Base-by-base conservation (phyloP, 169 alveolate species). In the Cryptosporidium parvum region DNA sequence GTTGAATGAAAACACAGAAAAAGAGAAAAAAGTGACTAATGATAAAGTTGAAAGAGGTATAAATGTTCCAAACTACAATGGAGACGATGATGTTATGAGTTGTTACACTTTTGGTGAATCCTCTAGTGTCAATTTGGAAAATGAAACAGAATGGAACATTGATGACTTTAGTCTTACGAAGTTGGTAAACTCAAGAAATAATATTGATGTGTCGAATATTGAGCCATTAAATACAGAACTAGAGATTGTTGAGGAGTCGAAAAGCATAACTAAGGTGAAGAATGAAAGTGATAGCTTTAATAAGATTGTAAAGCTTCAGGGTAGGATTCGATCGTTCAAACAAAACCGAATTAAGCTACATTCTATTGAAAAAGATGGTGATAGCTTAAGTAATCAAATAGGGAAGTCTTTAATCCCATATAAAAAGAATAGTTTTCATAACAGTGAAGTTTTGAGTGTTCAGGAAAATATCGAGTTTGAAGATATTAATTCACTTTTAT, bases 261-360 rank as follows among this genome's bases (percentile, higher is more conserved):
- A 44, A 56, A 51, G 16, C 18, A 70, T 45, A 16, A 70, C 67
- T 45, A n/a, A 70, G n/a, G 37, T 70, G 65, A 26, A 70, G 18
- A 48, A 18, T 48, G 89, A 61, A 18, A 31, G 67, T 59, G 75
- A 44, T 42, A 59, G 56, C 29, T 53, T 75, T 39, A 56, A 75
- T 26, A 75, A 75, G 62, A 80, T 80, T 58, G 53, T 80, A 21
- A 65, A 80, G 53, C 68, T 80, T 29, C 89, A 80, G n/a, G 75
- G 80, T 3, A 80, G 69, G 45, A 80, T 80, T 23, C 31, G 53
- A 16, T 80, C 89, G 3, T 62, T 62, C 23, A 80, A 70, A 42
- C 59, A 80, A 9, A 59, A 80, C 31, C 42, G 52, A 31, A 65
- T 65, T 35, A 65, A 65, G 35, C 37, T 56, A 65, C 72, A 65